phyloP scores from a whole-genome alignment of 345 rosid genomes.

The Citrus maxima region DNA sequence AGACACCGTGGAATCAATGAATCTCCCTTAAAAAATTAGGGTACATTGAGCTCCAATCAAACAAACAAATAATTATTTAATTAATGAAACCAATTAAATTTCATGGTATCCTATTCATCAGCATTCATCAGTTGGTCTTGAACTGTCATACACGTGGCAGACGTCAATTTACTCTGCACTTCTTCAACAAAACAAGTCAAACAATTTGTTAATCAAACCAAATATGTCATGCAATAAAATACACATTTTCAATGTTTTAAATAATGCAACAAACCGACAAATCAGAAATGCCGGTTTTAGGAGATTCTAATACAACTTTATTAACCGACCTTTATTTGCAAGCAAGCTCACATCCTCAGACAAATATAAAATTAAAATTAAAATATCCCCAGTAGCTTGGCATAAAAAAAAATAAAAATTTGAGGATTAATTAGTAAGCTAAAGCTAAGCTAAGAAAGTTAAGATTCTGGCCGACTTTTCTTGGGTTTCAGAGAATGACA shows the following conservation, averaged over 20 bases:
- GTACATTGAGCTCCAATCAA: neutral
- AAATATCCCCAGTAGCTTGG: neutral
- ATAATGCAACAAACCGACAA: conserved; percentile 41
- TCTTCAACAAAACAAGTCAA: conserved; percentile 20
- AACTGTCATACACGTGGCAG: conserved; percentile 45
- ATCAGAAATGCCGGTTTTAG: conserved; percentile 39
- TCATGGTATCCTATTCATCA: neutral
- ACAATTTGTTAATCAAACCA: conserved; percentile 16
- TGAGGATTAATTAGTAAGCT: conserved; percentile 11
- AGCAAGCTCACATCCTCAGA: conserved; percentile 7
- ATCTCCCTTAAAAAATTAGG: neutral
- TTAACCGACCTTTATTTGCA: conserved; percentile 35
- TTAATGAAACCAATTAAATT: neutral
- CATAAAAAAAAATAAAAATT: neutral
- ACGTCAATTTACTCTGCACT: conserved; percentile 19
- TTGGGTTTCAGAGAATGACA: conserved; percentile 55
- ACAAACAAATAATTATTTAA: neutral
- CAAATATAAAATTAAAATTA: neutral
- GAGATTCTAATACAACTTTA: conserved; percentile 25
- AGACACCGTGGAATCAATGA: conserved; percentile 4
- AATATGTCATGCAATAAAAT: neutral
- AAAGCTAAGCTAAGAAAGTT: conserved; percentile 16
- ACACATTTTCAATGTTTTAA: neutral
- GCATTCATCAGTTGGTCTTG: conserved; percentile 14
- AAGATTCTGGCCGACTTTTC: conserved; percentile 42